Evolutionary conservation across 805 yeast genomes (phyloP).

Genomic region (Cyberlindnera meyerae): DNA sequence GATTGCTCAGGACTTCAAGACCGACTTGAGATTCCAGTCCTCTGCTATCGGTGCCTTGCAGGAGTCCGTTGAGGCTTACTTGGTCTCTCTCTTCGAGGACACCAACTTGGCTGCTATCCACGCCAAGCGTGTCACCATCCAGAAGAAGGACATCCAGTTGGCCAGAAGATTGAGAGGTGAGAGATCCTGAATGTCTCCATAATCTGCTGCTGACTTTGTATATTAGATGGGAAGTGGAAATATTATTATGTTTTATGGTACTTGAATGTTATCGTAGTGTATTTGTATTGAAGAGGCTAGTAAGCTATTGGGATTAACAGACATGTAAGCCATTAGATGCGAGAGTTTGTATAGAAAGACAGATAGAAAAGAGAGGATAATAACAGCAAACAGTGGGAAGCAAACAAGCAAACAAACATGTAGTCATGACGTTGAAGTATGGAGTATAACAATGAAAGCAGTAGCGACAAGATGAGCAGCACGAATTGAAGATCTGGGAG

Average conservation of each 20-base stretch:
- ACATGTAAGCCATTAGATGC: no score
- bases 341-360: no score
- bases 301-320: no score
- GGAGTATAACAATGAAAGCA: neutral
- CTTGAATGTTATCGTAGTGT: no score
- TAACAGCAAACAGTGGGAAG: no score
- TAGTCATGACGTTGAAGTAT: no score
- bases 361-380: no score
- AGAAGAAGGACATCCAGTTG: constrained; percentile 95
- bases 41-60: constrained; percentile 97
- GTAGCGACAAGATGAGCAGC: neutral
- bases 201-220: constrained; percentile 12
- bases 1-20: constrained; percentile 90
- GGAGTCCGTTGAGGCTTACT: constrained; percentile 97
- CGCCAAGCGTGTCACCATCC: constrained; percentile 98
- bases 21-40: constrained; percentile 93
- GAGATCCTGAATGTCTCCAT: constrained; percentile 53
- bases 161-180: constrained; percentile 98
- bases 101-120: constrained; percentile 98
- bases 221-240: constrained; percentile 22
- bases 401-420: no score
- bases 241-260: constrained; percentile 2
- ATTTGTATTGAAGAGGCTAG: no score
- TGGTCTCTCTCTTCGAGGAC: constrained; percentile 94
- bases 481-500: no score